phyloP scores from a whole-genome alignment of 345 rosid species.

The Pistacia atlantica region DNA sequence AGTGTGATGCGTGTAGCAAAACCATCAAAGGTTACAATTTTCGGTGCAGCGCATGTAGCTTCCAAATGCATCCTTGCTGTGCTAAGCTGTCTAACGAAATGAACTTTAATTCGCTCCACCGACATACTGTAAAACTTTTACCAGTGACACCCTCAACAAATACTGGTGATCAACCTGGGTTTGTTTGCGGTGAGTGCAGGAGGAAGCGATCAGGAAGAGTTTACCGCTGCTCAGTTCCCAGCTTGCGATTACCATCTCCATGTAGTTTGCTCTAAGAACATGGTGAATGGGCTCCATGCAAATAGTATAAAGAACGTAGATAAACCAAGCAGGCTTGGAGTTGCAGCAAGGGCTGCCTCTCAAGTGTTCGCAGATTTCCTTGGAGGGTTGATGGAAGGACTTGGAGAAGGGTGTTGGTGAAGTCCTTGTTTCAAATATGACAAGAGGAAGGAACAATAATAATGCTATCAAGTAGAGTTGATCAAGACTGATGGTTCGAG shows the following conservation, averaged over 20 bases:
- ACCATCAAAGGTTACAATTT: constrained; percentile 65
- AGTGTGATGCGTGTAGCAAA: constrained; percentile 71
- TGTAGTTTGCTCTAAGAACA: constrained; percentile 75
- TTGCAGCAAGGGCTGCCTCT: constrained; percentile 62
- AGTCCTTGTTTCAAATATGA: constrained; percentile 43
- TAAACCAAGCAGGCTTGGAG: constrained; percentile 56
- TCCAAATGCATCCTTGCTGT: constrained; percentile 92
- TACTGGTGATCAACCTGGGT: constrained; percentile 24
- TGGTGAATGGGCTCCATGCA: constrained; percentile 69
- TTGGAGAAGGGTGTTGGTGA: constrained; percentile 89
- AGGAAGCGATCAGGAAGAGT: constrained; percentile 61
- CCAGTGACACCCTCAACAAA: constrained; percentile 20
- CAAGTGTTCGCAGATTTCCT: constrained; percentile 63
- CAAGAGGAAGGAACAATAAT: constrained; percentile 39
- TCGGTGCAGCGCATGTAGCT: constrained; percentile 66
- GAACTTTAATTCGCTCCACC: constrained; percentile 44
- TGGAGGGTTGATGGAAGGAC: constrained; percentile 72
- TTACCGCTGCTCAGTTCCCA: constrained; percentile 59
- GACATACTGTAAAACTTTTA: constrained; percentile 57
- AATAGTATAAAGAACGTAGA: constrained; percentile 48
- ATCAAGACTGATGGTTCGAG: neutral
- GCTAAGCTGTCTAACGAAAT: constrained; percentile 64
- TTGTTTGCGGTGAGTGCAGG: constrained; percentile 68
- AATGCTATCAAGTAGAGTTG: constrained; percentile 3
- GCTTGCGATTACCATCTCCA: constrained; percentile 77